Evolutionary conservation across 2,329 filamentous ascomycete species (phyloP).

Genomic region (Hypoxylon sp.): DNA sequence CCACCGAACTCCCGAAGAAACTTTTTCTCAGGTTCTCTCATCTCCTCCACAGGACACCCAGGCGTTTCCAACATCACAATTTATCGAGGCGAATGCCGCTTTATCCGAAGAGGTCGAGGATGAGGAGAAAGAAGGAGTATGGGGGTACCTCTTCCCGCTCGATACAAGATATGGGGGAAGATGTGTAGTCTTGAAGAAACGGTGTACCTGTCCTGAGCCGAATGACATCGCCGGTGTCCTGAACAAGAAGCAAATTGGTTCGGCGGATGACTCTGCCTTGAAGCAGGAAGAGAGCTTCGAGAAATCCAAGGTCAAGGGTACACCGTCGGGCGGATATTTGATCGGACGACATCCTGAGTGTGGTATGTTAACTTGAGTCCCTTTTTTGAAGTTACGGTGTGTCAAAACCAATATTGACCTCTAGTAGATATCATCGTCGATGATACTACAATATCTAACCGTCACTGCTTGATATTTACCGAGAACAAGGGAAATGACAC

Average conservation of each 20-base stretch:
- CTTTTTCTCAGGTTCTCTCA: slow-evolving; percentile 55
- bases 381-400: no score
- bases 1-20: slow-evolving; percentile 60
- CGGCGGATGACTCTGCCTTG: slow-evolving; percentile 57
- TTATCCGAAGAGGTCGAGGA: slow-evolving; percentile 86
- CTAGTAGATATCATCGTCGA: slow-evolving; percentile 73
- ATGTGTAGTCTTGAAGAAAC: slow-evolving; percentile 76
- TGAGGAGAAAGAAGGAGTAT: slow-evolving; percentile 84
- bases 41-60: slow-evolving; percentile 71
- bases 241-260: slow-evolving; percentile 52
- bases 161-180: slow-evolving; percentile 72
- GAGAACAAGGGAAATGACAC: slow-evolving; percentile 66
- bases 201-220: slow-evolving; percentile 73
- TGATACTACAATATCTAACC: slow-evolving; percentile 85
- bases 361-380: no score
- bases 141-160: slow-evolving; percentile 92
- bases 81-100: slow-evolving; percentile 73
- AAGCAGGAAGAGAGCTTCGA: slow-evolving; percentile 70
- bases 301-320: slow-evolving; percentile 65
- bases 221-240: slow-evolving; percentile 53
- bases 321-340: slow-evolving; percentile 83
- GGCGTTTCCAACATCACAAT: slow-evolving; percentile 74
- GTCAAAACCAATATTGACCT: slow-evolving; percentile 21
- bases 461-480: slow-evolving; percentile 76
- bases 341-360: slow-evolving; percentile 95